Evolutionary conservation across 2,329 filamentous ascomycete species (phyloP).

Genomic region (Trichoderma semiorbis): DNA sequence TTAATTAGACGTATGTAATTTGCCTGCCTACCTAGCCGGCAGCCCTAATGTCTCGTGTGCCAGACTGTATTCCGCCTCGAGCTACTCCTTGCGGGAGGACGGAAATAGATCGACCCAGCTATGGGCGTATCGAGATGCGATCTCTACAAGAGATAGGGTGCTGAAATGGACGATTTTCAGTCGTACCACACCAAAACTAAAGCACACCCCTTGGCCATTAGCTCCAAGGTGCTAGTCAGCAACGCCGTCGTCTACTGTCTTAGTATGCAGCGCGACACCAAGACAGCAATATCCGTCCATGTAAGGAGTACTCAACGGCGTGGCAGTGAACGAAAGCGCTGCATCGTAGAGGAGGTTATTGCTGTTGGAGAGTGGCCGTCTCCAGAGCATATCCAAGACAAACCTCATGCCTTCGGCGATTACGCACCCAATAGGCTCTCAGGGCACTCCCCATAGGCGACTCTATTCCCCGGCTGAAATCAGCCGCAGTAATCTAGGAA

Average conservation of each 20-base stretch:
- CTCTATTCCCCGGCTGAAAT: not conserved
- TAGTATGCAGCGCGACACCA: not conserved
- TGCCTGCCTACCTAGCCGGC: not conserved
- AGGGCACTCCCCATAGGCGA: not conserved
- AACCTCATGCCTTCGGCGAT: not conserved
- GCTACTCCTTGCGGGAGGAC: not conserved
- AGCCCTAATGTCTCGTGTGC: not conserved
- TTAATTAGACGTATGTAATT: not conserved
- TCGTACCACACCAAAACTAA: not conserved
- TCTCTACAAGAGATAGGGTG: slow-evolving; percentile 10
- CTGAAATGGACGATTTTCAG: slow-evolving; percentile 2
- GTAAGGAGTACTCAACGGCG: not conserved
- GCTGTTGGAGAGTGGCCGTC: not conserved
- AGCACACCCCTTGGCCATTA: not conserved
- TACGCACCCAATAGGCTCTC: not conserved
- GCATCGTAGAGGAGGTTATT: not conserved
- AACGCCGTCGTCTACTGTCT: not conserved
- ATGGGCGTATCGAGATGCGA: slow-evolving; percentile 14
- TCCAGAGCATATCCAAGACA: not conserved
- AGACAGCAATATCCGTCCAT: not conserved
- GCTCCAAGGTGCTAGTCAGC: not conserved
- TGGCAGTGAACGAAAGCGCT: not conserved
- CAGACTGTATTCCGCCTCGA: not conserved
- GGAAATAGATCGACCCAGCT: slow-evolving; percentile 8
- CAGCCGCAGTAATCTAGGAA: not conserved